These are phyloP conservation scores for Oryza rufipogon DNA, from an alignment of 176 grass and related monocot genomes.

Conservation along the genomic window DNA sequence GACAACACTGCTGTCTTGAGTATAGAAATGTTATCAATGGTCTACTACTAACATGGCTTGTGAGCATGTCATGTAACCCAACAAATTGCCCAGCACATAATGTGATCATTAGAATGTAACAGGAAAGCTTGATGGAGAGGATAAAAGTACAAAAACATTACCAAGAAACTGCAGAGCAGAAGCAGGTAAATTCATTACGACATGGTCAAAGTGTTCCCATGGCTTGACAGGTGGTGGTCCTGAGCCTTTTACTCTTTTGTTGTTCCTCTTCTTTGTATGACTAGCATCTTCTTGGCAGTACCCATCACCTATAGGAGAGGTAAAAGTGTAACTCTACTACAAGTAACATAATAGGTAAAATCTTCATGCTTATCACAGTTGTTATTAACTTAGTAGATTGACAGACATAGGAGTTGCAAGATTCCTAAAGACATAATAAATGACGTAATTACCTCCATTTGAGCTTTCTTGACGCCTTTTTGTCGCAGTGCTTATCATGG, in stretches of 20 bases:
- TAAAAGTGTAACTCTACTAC: slow-evolving; percentile 4
- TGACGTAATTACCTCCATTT: slow-evolving; percentile 57
- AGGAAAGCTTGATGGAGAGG: not conserved
- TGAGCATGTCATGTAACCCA: not conserved
- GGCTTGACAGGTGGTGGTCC: slow-evolving; percentile 51
- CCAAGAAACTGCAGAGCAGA: slow-evolving; percentile 87
- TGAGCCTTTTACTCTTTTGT: slow-evolving; percentile 71
- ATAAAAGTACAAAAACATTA: slow-evolving; percentile 38
- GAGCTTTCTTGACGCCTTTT: slow-evolving; percentile 72
- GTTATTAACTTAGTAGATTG: slow-evolving; percentile 22
- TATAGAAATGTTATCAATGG: not conserved
- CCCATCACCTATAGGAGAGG: slow-evolving; percentile 42
- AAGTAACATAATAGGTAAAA: slow-evolving; percentile 19
- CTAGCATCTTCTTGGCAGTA: slow-evolving; percentile 45
- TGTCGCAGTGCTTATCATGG: slow-evolving; percentile 32
- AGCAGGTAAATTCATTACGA: slow-evolving; percentile 98
- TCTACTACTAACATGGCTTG: not conserved
- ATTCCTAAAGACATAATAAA: slow-evolving; percentile 15
- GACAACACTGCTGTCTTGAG: not conserved
- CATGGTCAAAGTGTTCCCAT: slow-evolving; percentile 85
- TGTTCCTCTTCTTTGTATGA: slow-evolving; percentile 63
- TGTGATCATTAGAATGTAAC: not conserved
- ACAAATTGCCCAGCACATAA: not conserved
- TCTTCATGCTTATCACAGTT: not conserved
- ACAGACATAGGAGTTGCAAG: slow-evolving; percentile 24